Conservation (phyloP, 441 rosid species). For the Syzygium syzygioides region DNA sequence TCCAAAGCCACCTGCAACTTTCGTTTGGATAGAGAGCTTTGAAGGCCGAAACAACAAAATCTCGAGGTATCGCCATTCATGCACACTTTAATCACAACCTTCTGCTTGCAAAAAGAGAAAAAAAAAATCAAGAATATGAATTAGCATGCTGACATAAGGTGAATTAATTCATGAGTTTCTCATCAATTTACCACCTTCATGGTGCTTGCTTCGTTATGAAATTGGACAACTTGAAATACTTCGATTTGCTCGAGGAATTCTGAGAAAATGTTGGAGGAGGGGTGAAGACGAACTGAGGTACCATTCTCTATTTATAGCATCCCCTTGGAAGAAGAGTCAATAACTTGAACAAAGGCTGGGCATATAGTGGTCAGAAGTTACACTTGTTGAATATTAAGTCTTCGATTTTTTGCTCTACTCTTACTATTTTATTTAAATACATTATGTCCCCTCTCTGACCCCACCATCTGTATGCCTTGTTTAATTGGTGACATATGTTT, state of each 20-base stretch:
- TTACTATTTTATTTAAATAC: neutral
- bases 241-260: neutral
- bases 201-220: neutral
- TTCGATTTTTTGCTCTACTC: neutral
- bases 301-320: neutral
- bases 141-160: neutral
- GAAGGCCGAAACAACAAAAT: no score
- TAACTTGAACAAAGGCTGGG: neutral
- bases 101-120: no score
- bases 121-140: no score
- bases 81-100: no score
- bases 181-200: neutral
- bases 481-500: neutral
- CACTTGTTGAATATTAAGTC: neutral
- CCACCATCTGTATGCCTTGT: neutral
- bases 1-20: no score
- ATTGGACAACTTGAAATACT: neutral
- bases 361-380: neutral
- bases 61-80: no score
- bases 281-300: neutral
- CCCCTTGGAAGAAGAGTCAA: neutral
- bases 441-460: neutral
- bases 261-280: neutral
- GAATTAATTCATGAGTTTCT: neutral
- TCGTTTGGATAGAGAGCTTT: no score